Evolutionary conservation across 768 basidiomycete species (phyloP).

Genomic region (Rhizopogon rudus): DNA sequence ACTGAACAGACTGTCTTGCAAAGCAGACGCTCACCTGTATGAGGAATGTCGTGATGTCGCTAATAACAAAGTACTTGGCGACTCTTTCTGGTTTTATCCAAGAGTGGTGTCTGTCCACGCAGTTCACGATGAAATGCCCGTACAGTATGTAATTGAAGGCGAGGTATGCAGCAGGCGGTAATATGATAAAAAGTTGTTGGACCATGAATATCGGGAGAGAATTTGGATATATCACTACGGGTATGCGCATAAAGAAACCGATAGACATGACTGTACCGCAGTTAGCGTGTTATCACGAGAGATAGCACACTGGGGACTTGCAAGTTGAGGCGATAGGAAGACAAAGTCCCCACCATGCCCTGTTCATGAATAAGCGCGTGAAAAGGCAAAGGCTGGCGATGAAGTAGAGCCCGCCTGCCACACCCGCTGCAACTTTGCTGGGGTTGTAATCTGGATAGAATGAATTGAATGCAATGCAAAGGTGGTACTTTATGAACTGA

Average conservation of each 20-base stretch:
- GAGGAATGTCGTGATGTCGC: constrained; percentile 22
- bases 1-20: neutral
- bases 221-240: constrained; percentile 14
- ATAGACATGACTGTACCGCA: constrained; percentile 11
- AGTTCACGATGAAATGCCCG: constrained; percentile 19
- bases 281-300: neutral
- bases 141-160: constrained; percentile 31
- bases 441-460: constrained; percentile 18
- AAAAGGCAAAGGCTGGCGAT: constrained; percentile 10
- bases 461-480: neutral
- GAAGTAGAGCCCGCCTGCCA: constrained; percentile 17
- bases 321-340: constrained; percentile 26
- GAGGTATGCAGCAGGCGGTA: constrained; percentile 23
- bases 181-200: constrained; percentile 17
- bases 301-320: neutral
- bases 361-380: constrained; percentile 14
- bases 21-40: constrained; percentile 17
- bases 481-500: neutral
- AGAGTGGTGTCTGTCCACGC: constrained; percentile 14
- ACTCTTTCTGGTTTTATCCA: constrained; percentile 21
- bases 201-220: constrained; percentile 13
- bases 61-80: constrained; percentile 19
- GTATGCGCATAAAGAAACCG: constrained; percentile 18
- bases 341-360: constrained; percentile 27
- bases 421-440: constrained; percentile 15